phyloP scores from a whole-genome alignment of 2,329 filamentous ascomycete species.

The Trichoderma pleuroti region DNA sequence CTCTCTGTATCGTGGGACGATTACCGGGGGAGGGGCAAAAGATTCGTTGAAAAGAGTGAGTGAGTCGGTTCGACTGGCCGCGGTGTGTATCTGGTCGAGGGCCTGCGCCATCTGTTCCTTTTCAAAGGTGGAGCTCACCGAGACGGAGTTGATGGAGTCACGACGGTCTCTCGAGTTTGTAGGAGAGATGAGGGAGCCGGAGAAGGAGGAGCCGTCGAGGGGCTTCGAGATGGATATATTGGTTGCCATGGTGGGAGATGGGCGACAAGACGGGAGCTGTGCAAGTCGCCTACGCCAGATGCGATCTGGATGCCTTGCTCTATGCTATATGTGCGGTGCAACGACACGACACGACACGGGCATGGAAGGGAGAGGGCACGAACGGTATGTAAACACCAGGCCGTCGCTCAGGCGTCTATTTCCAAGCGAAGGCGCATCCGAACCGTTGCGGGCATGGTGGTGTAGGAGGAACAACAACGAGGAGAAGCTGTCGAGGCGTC shows the following conservation, averaged over 20 bases:
- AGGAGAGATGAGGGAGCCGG: slow-evolving; percentile 30
- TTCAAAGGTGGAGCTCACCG: slow-evolving; percentile 47
- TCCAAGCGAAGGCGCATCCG: slow-evolving; percentile 13
- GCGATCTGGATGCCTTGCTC: neutral
- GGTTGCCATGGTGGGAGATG: slow-evolving; percentile 28
- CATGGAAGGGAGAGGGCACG: neutral
- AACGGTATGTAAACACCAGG: neutral
- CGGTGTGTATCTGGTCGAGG: slow-evolving; percentile 82
- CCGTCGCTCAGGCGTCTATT: slow-evolving; percentile 12
- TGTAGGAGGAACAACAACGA: neutral
- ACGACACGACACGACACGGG: neutral
- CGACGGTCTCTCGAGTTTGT: slow-evolving; percentile 34
- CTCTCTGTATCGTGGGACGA: slow-evolving; percentile 58
- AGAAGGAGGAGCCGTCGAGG: slow-evolving; percentile 29
- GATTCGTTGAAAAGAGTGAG: slow-evolving; percentile 92
- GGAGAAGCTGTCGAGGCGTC: neutral
- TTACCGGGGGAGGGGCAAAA: slow-evolving; percentile 64
- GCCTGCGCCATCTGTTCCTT: slow-evolving; percentile 72
- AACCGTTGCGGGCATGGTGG: slow-evolving; percentile 8
- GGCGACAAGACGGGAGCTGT: neutral
- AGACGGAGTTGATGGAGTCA: slow-evolving; percentile 41
- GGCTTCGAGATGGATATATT: slow-evolving; percentile 30
- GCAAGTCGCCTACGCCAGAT: neutral
- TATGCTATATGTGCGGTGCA: neutral
- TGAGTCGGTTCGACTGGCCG: slow-evolving; percentile 78